Base-by-base conservation (phyloP, 208 protist species). In the Leishmania amazonensis region DNA sequence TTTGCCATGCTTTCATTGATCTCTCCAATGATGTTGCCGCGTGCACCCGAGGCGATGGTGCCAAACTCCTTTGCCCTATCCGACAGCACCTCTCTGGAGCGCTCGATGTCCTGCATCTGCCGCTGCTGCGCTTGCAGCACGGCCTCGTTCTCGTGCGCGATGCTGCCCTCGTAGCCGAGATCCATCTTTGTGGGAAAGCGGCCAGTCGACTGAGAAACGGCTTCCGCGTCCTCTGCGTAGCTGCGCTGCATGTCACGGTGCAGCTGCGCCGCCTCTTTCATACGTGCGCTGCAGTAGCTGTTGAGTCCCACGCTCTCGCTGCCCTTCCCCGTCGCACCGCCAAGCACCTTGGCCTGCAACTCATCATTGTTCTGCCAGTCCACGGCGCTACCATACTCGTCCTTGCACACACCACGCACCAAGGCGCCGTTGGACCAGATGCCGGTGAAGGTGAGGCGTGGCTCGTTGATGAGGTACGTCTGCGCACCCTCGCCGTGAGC, bases 281-380 rank as follows among this genome's bases (percentile, higher is more conserved):
- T 72, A 78, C 91, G 93, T 15, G 94, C 85, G n/a, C 73, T 75
- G 70, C 93, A 91, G 84, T 97, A 97, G 85, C 90, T 93, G 86
- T 97, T 96, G 77, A 97, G 80, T 24, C 88, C 88, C 81, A 97
- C 88, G n/a, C 80, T 86, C 75, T 89, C 83, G 28, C 89, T 86
- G 8, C 91, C 92, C 49, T 89, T 82, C 5, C 85, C 85, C 4
- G 47, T 72, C 42, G 57, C 21, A 21, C 75, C 79, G 38, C 89
- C 88, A 49, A 97, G 90, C 45, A 98, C 83, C 49, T 88, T 90
- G 8, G 83, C 80, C 78, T 98, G 95, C 67, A 97, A 78, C 6
- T 88, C 89, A 72, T 93, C 90, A 81, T 96, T 93, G 84, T 98
- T 90, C 85, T 96, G 91, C 92, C 94, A 97, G 79, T 98, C 95